Base-by-base conservation (phyloP, 148 eudicot genomes). In the Polygonum aviculare region DNA sequence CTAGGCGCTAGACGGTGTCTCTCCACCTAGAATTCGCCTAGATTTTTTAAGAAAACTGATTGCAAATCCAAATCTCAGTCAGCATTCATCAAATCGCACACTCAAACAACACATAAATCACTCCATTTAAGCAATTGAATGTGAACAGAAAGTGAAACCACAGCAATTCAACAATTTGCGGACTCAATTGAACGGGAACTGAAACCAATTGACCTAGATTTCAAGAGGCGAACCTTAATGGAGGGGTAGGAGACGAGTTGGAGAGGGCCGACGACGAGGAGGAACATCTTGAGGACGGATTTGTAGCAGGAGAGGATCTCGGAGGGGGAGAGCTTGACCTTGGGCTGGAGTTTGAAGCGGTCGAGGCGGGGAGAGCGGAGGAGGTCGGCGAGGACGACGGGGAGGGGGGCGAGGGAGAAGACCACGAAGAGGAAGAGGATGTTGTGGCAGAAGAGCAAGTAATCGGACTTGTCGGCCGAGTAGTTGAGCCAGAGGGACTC, bases 381-480 rank as follows among this genome's bases (percentile, higher is more conserved):
- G 69, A 81, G 18, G 40, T 94, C 97, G 18, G 85, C 72, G 38
- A 84, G 35, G 40, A 85, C n/a, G 75, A 89, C 85, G 39, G 86
- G 89, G 9, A 89, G 74, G 7, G 98, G 98, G 16, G 83, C 69
- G 44, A 84, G 39, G 21, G 98, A 83, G 84, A 89, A 94, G 47
- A 94, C 39, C 36, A 82, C 7, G 83, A 92, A 94, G 69, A 94
- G 88, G 76, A 94, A 89, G 33, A 92, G 63, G 35, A 90, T 86
- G 88, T 94, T 90, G 78, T 92, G 97, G 81, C 96, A 92, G 82
- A 83, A 94, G 35, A 94, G 83, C 73, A 85, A 83, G 86, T 90
- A 90, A 74, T 94, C 96, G 12, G 98, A 94, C 80, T 90, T 94
- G 74, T 77, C 72, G 65, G 89, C 93, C 15, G 98, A 80, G 90